These are phyloP conservation scores for Rhizopus arrhizus DNA, from an alignment of 371 early-diverging fungal species.

Conservation along the genomic window DNA sequence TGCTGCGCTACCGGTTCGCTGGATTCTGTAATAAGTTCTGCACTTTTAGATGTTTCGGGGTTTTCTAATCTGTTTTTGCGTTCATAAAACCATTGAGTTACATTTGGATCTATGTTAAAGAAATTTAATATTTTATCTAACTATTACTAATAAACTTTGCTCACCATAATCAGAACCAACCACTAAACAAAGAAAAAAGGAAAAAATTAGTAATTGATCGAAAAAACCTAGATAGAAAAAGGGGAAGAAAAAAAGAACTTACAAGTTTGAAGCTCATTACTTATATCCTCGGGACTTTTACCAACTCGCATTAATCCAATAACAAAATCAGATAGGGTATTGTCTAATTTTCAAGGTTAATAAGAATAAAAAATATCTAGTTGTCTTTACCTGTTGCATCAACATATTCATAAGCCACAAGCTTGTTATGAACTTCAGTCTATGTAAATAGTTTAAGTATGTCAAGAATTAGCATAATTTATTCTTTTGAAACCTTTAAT, in stretches of 20 bases:
- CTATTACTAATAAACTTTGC: too few relatives aligned
- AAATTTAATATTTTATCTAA: background rate
- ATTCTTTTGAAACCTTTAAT: conserved; percentile 6
- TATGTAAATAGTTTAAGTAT: conserved; percentile 6
- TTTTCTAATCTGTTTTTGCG: conserved; percentile 33
- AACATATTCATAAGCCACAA: conserved; percentile 32
- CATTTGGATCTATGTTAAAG: conserved; percentile 28
- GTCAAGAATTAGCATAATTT: background rate
- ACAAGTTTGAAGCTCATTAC: conserved; percentile 36
- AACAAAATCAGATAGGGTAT: conserved; percentile 40
- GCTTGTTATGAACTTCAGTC: conserved; percentile 35
- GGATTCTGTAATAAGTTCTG: conserved; percentile 8
- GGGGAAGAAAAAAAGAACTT: conserved; percentile 10
- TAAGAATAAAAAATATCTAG: background rate
- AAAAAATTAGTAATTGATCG: background rate
- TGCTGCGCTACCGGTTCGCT: too few relatives aligned
- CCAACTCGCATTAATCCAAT: conserved; percentile 36
- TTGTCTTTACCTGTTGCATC: conserved; percentile 26
- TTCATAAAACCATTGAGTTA: conserved; percentile 40
- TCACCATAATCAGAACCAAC: conserved; percentile 46
- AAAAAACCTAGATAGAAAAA: background rate
- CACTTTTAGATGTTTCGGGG: conserved; percentile 4
- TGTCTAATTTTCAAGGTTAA: conserved; percentile 23
- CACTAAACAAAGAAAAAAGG: conserved; percentile 24
- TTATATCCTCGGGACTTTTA: conserved; percentile 28